Evolutionary conservation across 1,284 basidiomycete species (phyloP).

Genomic region (Phenoliferia sp.): DNA sequence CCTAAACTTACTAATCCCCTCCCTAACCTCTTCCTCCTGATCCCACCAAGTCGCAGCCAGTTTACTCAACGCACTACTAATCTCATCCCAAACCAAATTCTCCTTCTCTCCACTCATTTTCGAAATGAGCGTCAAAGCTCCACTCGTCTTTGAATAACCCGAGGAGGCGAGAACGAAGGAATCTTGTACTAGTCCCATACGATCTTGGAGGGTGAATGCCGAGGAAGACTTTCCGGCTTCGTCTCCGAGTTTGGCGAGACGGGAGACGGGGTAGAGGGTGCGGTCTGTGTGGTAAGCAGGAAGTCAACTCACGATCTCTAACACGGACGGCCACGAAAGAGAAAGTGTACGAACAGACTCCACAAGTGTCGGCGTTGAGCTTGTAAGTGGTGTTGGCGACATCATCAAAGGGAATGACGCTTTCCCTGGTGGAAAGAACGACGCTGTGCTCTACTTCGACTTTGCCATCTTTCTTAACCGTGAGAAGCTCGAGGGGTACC

Average conservation of each 20-base stretch:
- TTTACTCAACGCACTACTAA: conserved; percentile 54
- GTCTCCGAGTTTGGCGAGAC: conserved; percentile 72
- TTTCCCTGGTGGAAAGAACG: background rate
- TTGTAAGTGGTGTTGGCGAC: conserved; percentile 57
- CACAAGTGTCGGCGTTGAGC: conserved; percentile 82
- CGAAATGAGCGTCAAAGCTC: conserved; percentile 38
- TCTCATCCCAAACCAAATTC: conserved; percentile 48
- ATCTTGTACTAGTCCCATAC: conserved; percentile 44
- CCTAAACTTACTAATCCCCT: conserved; percentile 52
- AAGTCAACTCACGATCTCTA: background rate
- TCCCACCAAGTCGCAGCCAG: conserved; percentile 83
- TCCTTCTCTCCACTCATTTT: conserved; percentile 56
- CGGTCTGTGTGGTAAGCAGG: conserved; percentile 54
- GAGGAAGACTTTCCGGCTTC: conserved; percentile 66
- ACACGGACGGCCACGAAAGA: background rate
- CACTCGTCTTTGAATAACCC: conserved; percentile 42
- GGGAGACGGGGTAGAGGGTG: conserved; percentile 78
- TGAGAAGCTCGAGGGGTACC: conserved; percentile 73
- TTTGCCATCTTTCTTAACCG: conserved; percentile 46
- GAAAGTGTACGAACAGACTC: conserved; percentile 54
- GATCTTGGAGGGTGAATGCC: conserved; percentile 57
- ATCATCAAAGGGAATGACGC: conserved; percentile 49
- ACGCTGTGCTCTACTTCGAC: conserved; percentile 61
- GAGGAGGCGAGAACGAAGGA: conserved; percentile 42
- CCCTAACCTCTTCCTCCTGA: conserved; percentile 56